Percentiles rank a stretch among this genome's conserved stretches.
Conservation (phyloP, 352 stramenopile genomes). For the Pythium dissotocum region DNA sequence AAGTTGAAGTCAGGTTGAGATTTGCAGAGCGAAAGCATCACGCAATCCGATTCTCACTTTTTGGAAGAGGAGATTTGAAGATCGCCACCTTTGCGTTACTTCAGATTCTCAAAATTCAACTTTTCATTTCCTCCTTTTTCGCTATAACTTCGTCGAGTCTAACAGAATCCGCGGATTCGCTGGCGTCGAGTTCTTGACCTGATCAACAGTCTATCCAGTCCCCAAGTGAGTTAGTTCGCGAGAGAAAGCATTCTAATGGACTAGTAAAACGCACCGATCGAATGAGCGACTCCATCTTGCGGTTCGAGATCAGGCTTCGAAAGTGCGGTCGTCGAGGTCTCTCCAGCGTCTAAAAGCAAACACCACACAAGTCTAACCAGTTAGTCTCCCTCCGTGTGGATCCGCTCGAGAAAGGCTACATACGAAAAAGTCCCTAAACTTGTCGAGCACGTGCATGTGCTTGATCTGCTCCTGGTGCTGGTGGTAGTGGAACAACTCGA, state of each 20-base stretch:
- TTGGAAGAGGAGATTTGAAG: not conserved
- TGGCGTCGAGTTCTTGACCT: slow-evolving; percentile 45
- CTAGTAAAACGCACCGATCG: slow-evolving; percentile 31
- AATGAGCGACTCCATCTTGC: slow-evolving; percentile 63
- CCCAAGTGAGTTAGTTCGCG: not conserved
- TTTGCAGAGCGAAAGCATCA: not conserved
- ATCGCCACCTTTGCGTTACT: not conserved
- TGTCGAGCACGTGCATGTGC: slow-evolving; percentile 59
- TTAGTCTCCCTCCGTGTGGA: not conserved
- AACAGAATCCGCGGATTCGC: slow-evolving; percentile 45
- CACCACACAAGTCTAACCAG: not conserved
- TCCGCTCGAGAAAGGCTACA: slow-evolving; percentile 10
- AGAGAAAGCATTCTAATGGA: not conserved
- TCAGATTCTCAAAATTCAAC: not conserved
- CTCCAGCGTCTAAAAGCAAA: slow-evolving; percentile 39
- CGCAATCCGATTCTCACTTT: no score
- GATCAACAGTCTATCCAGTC: slow-evolving; percentile 43
- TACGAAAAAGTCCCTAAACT: slow-evolving; percentile 75
- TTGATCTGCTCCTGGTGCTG: slow-evolving; percentile 51
- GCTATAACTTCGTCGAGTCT: slow-evolving; percentile 27
- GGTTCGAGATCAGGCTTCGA: slow-evolving; percentile 58
- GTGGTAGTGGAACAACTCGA: slow-evolving; percentile 56
- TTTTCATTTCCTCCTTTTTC: not conserved
- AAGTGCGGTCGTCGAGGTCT: slow-evolving; percentile 50
- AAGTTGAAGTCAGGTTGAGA: not conserved